Evolutionary conservation across 495 filamentous ascomycete genomes (phyloP).

Genomic region (Hyaloscypha hepaticicola): DNA sequence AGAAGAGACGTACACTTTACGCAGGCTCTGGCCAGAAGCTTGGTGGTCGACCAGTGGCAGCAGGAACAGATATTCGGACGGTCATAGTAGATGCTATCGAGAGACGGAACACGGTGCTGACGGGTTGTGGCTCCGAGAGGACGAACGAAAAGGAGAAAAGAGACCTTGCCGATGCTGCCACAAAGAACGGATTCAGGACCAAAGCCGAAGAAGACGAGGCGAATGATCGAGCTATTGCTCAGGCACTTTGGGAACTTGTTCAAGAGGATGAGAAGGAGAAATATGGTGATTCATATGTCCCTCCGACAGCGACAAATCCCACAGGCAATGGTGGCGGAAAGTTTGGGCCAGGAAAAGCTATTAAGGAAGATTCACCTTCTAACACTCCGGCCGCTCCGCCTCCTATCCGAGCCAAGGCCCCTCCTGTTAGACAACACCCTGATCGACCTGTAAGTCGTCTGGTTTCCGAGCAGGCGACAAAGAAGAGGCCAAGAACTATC

Average conservation of each 20-base stretch:
- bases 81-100: slow-evolving; percentile 73
- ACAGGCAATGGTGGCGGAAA: slow-evolving; percentile 47
- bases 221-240: slow-evolving; percentile 84
- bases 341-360: slow-evolving; percentile 8
- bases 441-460: slow-evolving; percentile 31
- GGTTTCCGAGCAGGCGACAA: slow-evolving; percentile 31
- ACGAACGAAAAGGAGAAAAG: slow-evolving; percentile 55
- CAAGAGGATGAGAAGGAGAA: slow-evolving; percentile 73
- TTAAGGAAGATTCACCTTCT: slow-evolving; percentile 13
- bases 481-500: slow-evolving; percentile 27
- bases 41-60: slow-evolving; percentile 61
- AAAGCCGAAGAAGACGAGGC: slow-evolving; percentile 87
- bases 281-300: slow-evolving; percentile 64
- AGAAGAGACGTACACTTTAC: slow-evolving; percentile 59
- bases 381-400: background rate
- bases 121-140: slow-evolving; percentile 73
- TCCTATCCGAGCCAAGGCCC: slow-evolving; percentile 6
- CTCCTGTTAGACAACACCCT: slow-evolving; percentile 23
- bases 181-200: slow-evolving; percentile 73
- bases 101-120: slow-evolving; percentile 61
- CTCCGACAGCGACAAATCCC: slow-evolving; percentile 60
- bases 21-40: slow-evolving; percentile 71
- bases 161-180: slow-evolving; percentile 63
- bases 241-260: slow-evolving; percentile 84
- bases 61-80: slow-evolving; percentile 70